Conservation (phyloP, 192 early-diverging fungal genomes). For the Ambispora gerdemannii region DNA sequence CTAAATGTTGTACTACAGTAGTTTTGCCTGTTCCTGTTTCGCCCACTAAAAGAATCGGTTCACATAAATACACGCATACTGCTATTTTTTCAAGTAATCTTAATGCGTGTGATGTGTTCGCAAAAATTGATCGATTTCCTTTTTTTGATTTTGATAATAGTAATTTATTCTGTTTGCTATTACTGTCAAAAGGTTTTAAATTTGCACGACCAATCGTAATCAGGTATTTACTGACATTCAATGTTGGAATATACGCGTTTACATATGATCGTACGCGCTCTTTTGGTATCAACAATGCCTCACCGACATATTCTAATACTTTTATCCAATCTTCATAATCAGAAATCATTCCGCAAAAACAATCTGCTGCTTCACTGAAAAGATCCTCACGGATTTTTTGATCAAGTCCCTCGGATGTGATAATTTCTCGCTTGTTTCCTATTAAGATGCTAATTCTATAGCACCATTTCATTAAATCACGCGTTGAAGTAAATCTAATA, state of each 20-base stretch:
- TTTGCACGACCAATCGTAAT: conserved; percentile 59
- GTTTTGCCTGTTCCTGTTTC: conserved; percentile 99
- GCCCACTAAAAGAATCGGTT: conserved; percentile 88
- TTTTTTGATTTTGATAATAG: conserved; percentile 35
- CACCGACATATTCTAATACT: conserved; percentile 63
- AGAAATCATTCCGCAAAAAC: conserved; percentile 79
- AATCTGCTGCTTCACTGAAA: conserved; percentile 85
- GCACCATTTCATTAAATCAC: conserved; percentile 94
- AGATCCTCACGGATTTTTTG: conserved; percentile 56
- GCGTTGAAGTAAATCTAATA: conserved; percentile 64
- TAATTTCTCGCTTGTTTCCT: conserved; percentile 33
- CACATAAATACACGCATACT: conserved; percentile 70
- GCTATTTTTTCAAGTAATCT: conserved; percentile 85
- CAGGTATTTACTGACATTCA: conserved; percentile 41
- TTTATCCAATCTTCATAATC: conserved; percentile 61
- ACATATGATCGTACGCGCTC: conserved; percentile 69
- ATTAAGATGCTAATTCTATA: conserved; percentile 58
- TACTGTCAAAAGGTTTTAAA: conserved; percentile 36
- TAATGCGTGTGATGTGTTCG: conserved; percentile 77
- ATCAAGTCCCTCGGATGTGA: conserved; percentile 40
- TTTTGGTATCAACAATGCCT: conserved; percentile 61
- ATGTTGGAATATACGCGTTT: conserved; percentile 62
- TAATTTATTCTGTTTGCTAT: conserved; percentile 32
- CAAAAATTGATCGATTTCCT: conserved; percentile 64
- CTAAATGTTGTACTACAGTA: conserved; percentile 89